These are phyloP conservation scores for Barnettozyma salicaria DNA, from an alignment of 805 yeast genomes.

Conservation along the genomic window DNA sequence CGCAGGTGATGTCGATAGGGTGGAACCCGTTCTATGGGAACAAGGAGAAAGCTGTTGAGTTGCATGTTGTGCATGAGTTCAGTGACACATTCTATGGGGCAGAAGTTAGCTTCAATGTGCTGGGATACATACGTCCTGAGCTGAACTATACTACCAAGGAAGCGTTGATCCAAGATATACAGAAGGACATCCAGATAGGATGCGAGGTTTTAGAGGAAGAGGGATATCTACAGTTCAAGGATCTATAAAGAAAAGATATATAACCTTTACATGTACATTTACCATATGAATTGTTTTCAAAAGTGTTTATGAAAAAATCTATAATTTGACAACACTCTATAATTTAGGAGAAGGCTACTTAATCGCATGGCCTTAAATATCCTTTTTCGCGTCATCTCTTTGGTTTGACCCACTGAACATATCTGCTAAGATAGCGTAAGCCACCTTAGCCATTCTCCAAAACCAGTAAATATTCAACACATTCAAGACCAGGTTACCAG, in stretches of 20 bases:
- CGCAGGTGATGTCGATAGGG: slow-evolving; percentile 95
- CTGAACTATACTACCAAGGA: slow-evolving; percentile 75
- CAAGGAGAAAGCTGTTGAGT: slow-evolving; percentile 73
- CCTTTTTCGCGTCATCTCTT: slow-evolving; percentile 25
- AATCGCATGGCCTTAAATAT: slow-evolving; percentile 2
- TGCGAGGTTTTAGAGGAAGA: slow-evolving; percentile 38
- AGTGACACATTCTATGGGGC: slow-evolving; percentile 76
- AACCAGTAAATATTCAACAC: slow-evolving; percentile 73
- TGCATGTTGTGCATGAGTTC: slow-evolving; percentile 79
- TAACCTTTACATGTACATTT: neutral
- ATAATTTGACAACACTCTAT: too few species aligned
- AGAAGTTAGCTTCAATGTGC: slow-evolving; percentile 52
- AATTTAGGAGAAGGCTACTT: slow-evolving; percentile 1
- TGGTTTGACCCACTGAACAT: slow-evolving; percentile 23
- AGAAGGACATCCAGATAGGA: slow-evolving; percentile 72
- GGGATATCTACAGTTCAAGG: slow-evolving; percentile 33
- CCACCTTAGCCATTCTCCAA: slow-evolving; percentile 63
- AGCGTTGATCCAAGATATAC: slow-evolving; percentile 78
- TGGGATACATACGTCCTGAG: slow-evolving; percentile 92
- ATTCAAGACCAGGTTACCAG: slow-evolving; percentile 52
- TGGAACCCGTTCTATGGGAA: slow-evolving; percentile 91
- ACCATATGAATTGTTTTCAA: neutral
- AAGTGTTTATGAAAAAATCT: too few species aligned
- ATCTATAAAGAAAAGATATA: slow-evolving; percentile 3
- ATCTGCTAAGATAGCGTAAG: slow-evolving; percentile 38